phyloP scores from a whole-genome alignment of 1,284 basidiomycete genomes.

The Pholiota adiposa region DNA sequence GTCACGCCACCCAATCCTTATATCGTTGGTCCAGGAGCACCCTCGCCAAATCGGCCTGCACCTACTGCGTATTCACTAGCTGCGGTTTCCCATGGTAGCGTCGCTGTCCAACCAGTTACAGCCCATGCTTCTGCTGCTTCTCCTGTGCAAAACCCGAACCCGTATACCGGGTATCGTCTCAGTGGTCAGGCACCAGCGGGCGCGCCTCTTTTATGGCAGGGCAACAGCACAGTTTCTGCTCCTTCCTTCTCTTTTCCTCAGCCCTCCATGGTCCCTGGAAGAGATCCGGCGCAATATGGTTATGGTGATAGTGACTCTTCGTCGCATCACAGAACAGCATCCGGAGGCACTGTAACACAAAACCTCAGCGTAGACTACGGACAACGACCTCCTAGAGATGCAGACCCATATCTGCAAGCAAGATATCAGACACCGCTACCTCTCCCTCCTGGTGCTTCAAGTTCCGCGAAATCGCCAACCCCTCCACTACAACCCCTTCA shows the following conservation, averaged over 20 bases:
- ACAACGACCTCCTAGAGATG: slow-evolving; percentile 17
- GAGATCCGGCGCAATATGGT: neutral
- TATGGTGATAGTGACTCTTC: neutral
- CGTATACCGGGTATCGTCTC: slow-evolving; percentile 10
- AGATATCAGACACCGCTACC: slow-evolving; percentile 57
- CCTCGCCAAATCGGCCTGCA: slow-evolving; percentile 1
- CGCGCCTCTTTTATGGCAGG: slow-evolving; percentile 20
- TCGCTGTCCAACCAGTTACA: neutral
- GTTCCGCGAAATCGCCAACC: slow-evolving; percentile 1
- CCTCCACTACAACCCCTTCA: too few species aligned
- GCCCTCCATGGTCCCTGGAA: slow-evolving; percentile 11
- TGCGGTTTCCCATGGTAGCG: neutral
- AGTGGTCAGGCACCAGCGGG: slow-evolving; percentile 16
- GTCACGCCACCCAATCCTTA: slow-evolving; percentile 12
- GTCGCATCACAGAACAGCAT: neutral
- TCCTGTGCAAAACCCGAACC: slow-evolving; percentile 5
- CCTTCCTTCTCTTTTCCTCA: slow-evolving; percentile 24
- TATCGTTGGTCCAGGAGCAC: neutral
- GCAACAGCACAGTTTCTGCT: slow-evolving; percentile 6
- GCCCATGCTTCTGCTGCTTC: neutral
- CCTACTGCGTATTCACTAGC: slow-evolving; percentile 10
- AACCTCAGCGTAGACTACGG: slow-evolving; percentile 1
- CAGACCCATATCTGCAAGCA: slow-evolving; percentile 47
- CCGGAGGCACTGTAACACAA: neutral
- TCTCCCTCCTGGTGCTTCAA: slow-evolving; percentile 42